Percentiles rank a stretch among this genome's conserved stretches.
These are phyloP conservation scores for Purshia tridentata DNA, from an alignment of 306 rosid genomes.

Conservation along the genomic window DNA sequence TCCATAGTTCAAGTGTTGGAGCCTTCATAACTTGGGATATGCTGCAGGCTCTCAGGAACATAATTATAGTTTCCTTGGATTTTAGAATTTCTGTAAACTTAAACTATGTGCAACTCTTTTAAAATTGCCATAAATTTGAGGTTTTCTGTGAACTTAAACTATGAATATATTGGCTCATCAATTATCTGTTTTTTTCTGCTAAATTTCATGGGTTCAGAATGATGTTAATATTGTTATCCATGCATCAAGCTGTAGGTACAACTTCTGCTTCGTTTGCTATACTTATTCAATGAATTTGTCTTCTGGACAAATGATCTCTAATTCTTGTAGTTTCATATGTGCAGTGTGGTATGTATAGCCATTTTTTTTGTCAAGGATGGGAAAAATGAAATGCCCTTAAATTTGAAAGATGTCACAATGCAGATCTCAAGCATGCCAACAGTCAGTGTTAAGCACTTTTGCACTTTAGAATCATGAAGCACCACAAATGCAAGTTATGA, in stretches of 20 bases:
- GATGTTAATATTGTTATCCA: neutral
- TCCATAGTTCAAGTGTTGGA: slow-evolving; percentile 34
- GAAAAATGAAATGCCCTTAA: slow-evolving; percentile 21
- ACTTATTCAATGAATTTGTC: neutral
- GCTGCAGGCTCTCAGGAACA: neutral
- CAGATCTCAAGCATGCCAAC: slow-evolving; percentile 8
- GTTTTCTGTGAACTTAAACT: too few relatives aligned
- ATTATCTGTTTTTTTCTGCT: too few relatives aligned
- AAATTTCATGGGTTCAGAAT: neutral
- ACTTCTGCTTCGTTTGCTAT: neutral
- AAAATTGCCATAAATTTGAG: too few relatives aligned
- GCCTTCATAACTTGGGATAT: neutral
- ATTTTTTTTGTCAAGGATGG: slow-evolving; percentile 28
- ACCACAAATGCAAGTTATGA: neutral
- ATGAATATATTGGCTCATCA: too few relatives aligned
- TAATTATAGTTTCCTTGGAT: slow-evolving; percentile 2
- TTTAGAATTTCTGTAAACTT: slow-evolving; percentile 27
- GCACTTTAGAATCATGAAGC: neutral
- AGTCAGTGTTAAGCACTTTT: slow-evolving; percentile 1
- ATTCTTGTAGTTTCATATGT: neutral
- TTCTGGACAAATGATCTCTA: neutral
- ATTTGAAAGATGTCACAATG: neutral
- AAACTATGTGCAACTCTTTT: too few relatives aligned
- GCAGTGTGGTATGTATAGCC: slow-evolving; percentile 43
- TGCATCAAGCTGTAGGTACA: neutral